These are phyloP conservation scores for Boletus rubescentipes DNA, from an alignment of 768 basidiomycete genomes.

Conservation along the genomic window DNA sequence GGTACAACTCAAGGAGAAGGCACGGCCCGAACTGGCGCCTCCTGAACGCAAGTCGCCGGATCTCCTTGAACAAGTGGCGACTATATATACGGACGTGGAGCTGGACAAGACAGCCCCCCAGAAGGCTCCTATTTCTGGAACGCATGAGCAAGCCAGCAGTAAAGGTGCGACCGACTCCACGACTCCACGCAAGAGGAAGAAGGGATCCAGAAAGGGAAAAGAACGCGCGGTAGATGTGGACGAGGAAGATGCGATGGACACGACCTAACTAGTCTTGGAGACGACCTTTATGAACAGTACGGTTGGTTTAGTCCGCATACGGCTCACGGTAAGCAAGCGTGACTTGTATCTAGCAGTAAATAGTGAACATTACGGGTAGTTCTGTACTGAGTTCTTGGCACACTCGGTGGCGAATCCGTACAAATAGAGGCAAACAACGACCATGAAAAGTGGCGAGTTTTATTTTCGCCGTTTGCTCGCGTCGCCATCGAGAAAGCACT, in stretches of 20 bases:
- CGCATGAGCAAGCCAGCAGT: not conserved
- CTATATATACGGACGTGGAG: conserved; percentile 21
- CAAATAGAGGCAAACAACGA: conserved; percentile 28
- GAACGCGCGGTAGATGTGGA: conserved; percentile 23
- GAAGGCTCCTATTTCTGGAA: not conserved
- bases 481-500: conserved; percentile 21
- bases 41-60: conserved; percentile 5
- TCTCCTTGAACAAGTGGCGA: conserved; percentile 19
- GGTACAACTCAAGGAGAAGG: conserved; percentile 51
- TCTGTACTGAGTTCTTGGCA: too few species aligned
- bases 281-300: too few species aligned
- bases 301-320: too few species aligned
- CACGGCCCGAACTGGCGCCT: conserved; percentile 30
- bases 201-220: conserved; percentile 24
- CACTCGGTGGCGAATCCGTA: conserved; percentile 20
- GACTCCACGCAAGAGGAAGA: conserved; percentile 16
- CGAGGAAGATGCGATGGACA: conserved; percentile 22
- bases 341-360: too few species aligned
- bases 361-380: too few species aligned
- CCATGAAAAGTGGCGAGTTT: conserved; percentile 24
- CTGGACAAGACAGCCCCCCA: not conserved
- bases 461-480: conserved; percentile 18
- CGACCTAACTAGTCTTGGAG: not conserved
- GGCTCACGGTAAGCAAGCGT: too few species aligned
- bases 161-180: not conserved